These are phyloP conservation scores for Clausena lansium DNA, from an alignment of 345 rosid genomes.

Conservation along the genomic window DNA sequence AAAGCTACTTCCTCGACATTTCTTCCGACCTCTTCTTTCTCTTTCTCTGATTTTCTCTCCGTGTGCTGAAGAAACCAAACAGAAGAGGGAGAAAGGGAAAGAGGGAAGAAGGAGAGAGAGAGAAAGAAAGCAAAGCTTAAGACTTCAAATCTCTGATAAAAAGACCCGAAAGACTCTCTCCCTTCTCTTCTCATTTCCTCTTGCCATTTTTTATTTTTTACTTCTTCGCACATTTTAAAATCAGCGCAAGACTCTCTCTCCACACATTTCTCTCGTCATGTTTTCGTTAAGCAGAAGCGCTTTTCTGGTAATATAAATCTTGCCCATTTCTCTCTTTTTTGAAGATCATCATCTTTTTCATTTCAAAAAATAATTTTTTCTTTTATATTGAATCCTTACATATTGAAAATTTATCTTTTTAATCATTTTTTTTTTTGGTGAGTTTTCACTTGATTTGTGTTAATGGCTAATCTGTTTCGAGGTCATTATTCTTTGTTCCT, in stretches of 20 bases:
- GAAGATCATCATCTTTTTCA: background rate
- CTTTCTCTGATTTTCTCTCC: conserved; percentile 15
- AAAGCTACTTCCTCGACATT: conserved; percentile 17
- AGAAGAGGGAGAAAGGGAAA: background rate
- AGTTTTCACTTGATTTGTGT: background rate
- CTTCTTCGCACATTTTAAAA: background rate
- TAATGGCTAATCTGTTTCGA: background rate
- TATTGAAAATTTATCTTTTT: background rate
- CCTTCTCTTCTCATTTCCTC: background rate
- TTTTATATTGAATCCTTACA: background rate
- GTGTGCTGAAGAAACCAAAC: background rate
- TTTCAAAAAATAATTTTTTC: background rate
- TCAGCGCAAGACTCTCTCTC: conserved; percentile 16
- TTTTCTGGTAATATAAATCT: conserved; percentile 44
- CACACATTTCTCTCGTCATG: conserved; percentile 39
- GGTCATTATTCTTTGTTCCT: background rate
- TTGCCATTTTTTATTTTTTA: background rate
- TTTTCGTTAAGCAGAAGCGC: conserved; percentile 43
- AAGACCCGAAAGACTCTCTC: background rate
- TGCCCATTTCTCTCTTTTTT: background rate
- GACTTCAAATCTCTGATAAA: background rate
- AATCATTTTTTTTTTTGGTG: background rate
- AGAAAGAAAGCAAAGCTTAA: background rate
- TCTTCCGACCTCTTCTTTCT: conserved; percentile 15
- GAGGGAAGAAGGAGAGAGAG: conserved; percentile 8